Evolutionary conservation across 257 asterid genomes (phyloP).

Genomic region (Pogostemon cablin): DNA sequence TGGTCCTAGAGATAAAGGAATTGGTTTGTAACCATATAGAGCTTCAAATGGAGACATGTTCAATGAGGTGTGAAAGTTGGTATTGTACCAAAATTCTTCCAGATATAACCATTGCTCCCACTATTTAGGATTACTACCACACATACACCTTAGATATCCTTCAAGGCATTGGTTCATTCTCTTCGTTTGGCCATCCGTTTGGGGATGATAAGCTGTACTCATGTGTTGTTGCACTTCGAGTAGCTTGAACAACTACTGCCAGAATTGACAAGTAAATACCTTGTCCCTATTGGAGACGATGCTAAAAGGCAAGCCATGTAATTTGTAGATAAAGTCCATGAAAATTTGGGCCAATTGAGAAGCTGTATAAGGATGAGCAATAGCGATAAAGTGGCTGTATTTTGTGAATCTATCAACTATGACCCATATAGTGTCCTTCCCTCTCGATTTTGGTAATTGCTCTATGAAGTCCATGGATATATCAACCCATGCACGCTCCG

Average conservation of each 20-base stretch:
- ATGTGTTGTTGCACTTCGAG: neutral
- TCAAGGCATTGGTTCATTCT: constrained; percentile 15
- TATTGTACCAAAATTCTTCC: constrained; percentile 24
- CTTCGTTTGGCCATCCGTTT: constrained; percentile 7
- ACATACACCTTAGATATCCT: neutral
- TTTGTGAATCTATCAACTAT: constrained; percentile 16
- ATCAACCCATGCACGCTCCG: neutral
- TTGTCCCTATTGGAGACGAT: no score
- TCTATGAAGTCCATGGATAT: constrained; percentile 17
- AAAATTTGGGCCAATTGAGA: neutral
- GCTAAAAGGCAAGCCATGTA: neutral
- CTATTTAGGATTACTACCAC: neutral
- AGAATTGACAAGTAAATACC: neutral
- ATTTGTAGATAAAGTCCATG: neutral
- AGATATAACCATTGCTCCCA: neutral
- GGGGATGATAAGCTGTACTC: constrained; percentile 1
- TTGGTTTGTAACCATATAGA: neutral
- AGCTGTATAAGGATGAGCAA: neutral
- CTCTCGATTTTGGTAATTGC: neutral
- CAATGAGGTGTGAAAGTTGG: neutral
- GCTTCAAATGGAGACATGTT: neutral
- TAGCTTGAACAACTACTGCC: neutral
- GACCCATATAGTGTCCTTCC: neutral
- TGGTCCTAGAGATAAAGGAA: neutral
- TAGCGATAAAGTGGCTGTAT: neutral